These are phyloP conservation scores for Pisolithus marmoratus DNA, from an alignment of 768 basidiomycete genomes.

Conservation along the genomic window DNA sequence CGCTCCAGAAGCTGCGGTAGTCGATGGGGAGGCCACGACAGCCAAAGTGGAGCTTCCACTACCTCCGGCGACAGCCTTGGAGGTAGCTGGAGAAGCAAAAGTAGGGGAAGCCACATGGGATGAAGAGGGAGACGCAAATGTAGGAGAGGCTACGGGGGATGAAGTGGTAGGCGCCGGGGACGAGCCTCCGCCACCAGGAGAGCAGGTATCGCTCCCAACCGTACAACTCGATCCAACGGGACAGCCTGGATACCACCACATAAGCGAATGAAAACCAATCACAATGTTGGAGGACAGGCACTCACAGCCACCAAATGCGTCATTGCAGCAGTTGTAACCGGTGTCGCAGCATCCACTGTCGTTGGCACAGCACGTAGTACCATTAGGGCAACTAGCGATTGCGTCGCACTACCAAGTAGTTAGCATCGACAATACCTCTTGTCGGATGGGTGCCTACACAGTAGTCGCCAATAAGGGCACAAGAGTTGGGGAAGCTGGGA, in stretches of 20 bases:
- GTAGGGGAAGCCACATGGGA: not conserved
- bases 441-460: conserved; percentile 11
- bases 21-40: not conserved
- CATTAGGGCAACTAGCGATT: conserved; percentile 6
- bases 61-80: not conserved
- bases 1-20: not conserved
- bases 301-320: conserved; percentile 19
- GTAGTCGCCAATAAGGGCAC: conserved; percentile 12
- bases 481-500: conserved; percentile 11
- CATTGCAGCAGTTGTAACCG: conserved; percentile 16
- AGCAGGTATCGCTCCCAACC: conserved; percentile 4
- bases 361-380: conserved; percentile 6
- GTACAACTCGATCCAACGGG: conserved; percentile 8
- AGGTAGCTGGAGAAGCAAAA: no score
- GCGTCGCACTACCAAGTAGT: conserved; percentile 8
- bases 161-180: no score
- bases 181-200: not conserved
- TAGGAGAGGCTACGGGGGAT: no score
- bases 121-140: not conserved
- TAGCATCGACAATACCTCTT: not conserved
- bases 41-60: not conserved
- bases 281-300: not conserved
- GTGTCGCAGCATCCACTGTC: not conserved
- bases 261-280: not conserved
- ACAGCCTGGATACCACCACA: conserved; percentile 12